Conservation (phyloP, 345 rosid species). For the Bruguiera gymnorhiza region DNA sequence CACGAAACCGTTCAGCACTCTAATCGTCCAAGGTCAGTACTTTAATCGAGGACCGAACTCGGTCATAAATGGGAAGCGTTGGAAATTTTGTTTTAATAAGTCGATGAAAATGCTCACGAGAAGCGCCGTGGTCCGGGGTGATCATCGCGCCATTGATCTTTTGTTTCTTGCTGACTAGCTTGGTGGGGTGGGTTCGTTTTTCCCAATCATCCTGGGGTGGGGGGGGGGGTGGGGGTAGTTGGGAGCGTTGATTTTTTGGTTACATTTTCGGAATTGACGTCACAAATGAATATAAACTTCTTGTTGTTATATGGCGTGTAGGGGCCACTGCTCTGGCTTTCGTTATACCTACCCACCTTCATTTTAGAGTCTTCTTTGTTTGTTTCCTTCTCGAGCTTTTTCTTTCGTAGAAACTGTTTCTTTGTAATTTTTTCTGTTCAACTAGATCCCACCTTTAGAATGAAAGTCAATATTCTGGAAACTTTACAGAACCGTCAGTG, state of each 20-base stretch:
- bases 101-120: too few species aligned
- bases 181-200: not conserved
- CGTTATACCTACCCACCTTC: not conserved
- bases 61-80: too few species aligned
- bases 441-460: not conserved
- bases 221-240: not conserved
- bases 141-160: too few species aligned
- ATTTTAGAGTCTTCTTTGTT: not conserved
- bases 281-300: not conserved
- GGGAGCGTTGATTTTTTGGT: not conserved
- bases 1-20: too few species aligned
- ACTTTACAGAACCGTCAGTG: not conserved
- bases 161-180: too few species aligned
- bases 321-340: not conserved
- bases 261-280: not conserved
- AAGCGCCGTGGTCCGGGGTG: too few species aligned
- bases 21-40: too few species aligned
- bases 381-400: not conserved
- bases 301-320: not conserved
- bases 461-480: not conserved
- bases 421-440: not conserved
- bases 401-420: not conserved
- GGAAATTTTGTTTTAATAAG: too few species aligned
- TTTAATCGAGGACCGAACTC: too few species aligned
- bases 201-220: not conserved